phyloP scores from a whole-genome alignment of 192 early-diverging fungal species.

The Linnemannia schmuckeri region DNA sequence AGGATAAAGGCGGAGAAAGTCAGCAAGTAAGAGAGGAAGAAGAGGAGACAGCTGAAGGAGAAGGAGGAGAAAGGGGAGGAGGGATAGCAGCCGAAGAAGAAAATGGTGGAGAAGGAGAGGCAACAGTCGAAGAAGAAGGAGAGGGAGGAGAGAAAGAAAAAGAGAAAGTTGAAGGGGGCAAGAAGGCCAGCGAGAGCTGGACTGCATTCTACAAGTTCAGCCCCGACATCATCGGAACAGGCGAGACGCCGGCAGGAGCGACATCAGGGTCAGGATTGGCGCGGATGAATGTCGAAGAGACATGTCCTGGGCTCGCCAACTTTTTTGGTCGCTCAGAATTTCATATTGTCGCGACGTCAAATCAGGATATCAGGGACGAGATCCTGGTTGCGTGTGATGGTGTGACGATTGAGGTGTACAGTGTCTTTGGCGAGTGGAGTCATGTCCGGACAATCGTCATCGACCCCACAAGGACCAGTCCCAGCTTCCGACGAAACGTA shows the following conservation, averaged over 20 bases:
- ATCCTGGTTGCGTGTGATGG: conserved; percentile 2
- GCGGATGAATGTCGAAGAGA: not conserved
- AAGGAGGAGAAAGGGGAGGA: not conserved
- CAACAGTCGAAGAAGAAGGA: not conserved
- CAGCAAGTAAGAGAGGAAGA: not conserved
- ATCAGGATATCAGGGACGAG: not conserved
- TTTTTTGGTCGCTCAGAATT: not conserved
- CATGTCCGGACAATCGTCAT: conserved; percentile 9
- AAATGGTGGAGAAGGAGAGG: not conserved
- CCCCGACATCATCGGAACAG: not conserved
- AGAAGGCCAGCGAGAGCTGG: not conserved
- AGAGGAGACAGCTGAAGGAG: not conserved
- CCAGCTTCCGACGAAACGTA: not conserved
- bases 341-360: not conserved
- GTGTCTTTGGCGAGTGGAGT: conserved; percentile 2
- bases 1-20: not conserved
- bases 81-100: not conserved
- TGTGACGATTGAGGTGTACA: not conserved
- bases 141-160: not conserved
- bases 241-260: not conserved
- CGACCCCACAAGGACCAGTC: not conserved
- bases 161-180: not conserved
- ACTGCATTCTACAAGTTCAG: not conserved
- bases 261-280: not conserved
- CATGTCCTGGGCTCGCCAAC: not conserved